phyloP scores from a whole-genome alignment of 2,329 filamentous ascomycete genomes.

The Nothophoma quercina region DNA sequence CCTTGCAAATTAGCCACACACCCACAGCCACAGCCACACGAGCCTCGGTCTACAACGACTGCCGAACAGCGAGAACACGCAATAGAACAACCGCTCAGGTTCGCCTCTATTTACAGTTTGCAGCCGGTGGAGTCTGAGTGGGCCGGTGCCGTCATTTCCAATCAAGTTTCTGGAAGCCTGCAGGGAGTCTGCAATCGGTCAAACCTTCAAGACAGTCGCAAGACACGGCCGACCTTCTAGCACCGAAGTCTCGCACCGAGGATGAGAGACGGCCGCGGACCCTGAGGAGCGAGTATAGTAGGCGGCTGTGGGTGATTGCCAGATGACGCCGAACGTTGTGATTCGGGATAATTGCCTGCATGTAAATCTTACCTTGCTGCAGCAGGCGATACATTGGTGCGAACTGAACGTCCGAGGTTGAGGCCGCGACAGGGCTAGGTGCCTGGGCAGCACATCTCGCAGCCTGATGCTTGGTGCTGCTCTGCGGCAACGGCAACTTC shows the following conservation, averaged over 20 bases:
- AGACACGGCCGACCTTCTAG: constrained; percentile 1
- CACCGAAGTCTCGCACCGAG: too few relatives aligned
- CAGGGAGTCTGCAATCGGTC: not conserved
- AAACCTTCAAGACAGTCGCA: not conserved
- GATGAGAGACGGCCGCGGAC: too few relatives aligned
- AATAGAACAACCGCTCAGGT: not conserved
- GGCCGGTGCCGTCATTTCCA: constrained; percentile 3
- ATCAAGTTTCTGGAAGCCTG: not conserved
- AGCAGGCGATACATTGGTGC: not conserved
- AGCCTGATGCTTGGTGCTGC: not conserved
- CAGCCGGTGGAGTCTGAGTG: not conserved
- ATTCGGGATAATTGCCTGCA: constrained; percentile 1
- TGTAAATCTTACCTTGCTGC: not conserved
- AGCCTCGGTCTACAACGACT: too few relatives aligned
- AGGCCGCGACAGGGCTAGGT: not conserved
- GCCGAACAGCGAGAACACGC: too few relatives aligned
- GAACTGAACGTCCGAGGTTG: not conserved
- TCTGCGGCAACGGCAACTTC: too few relatives aligned
- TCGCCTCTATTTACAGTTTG: constrained; percentile 7
- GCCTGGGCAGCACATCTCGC: too few relatives aligned
- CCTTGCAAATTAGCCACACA: too few relatives aligned
- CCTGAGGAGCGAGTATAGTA: not conserved
- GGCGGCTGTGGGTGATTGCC: not conserved
- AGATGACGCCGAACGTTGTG: not conserved
- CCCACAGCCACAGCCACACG: too few relatives aligned